Evolutionary conservation across 2,329 filamentous ascomycete species (phyloP).

Genomic region (Bipolaris victoriae): DNA sequence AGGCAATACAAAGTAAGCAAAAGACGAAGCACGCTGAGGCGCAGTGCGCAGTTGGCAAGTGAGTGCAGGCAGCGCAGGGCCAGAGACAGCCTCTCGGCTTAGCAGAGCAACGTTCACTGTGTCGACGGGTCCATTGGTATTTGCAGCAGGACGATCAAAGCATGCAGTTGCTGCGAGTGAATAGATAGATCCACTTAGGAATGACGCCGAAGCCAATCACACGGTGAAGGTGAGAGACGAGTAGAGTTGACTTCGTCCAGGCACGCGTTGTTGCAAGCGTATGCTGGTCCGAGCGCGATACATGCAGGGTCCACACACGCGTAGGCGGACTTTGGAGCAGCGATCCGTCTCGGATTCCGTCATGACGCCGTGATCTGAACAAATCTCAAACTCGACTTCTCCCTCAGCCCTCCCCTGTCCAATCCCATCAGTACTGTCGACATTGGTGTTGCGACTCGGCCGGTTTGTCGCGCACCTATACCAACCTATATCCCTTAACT

Average conservation of each 20-base stretch:
- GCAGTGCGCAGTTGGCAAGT: slow-evolving; percentile 5
- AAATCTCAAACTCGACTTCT: neutral
- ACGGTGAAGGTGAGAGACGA: slow-evolving; percentile 10
- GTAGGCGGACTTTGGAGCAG: slow-evolving; percentile 13
- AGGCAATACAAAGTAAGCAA: neutral
- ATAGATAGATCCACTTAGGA: neutral
- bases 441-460: too few relatives aligned
- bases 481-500: neutral
- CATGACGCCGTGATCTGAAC: slow-evolving; percentile 21
- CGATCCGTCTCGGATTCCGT: slow-evolving; percentile 15
- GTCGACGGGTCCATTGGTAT: neutral
- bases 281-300: slow-evolving; percentile 3
- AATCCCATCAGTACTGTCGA: neutral
- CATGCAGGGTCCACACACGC: slow-evolving; percentile 14
- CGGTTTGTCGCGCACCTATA: neutral
- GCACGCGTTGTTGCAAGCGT: neutral
- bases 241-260: slow-evolving; percentile 6
- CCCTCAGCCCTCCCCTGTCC: neutral
- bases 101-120: neutral
- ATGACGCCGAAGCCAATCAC: slow-evolving; percentile 1
- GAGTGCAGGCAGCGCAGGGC: neutral
- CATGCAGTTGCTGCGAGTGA: neutral
- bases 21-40: neutral
- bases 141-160: neutral
- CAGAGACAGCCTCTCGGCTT: neutral